Conservation (phyloP, 2,329 filamentous ascomycete species). For the Mycocentrospora acerina region DNA sequence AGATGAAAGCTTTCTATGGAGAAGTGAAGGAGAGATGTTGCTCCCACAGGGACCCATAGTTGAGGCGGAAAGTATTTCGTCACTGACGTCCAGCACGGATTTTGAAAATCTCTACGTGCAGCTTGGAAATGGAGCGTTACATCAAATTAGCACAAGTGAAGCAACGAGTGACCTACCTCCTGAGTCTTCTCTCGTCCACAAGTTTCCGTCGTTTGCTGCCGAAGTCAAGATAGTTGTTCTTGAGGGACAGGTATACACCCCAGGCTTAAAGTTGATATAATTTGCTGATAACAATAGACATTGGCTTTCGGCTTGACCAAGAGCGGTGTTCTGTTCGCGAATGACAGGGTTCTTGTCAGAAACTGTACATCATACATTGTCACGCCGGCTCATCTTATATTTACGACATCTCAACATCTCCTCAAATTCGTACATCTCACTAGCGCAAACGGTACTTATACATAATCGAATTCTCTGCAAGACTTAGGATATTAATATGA, state of each 20-base stretch:
- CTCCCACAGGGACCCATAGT: slow-evolving; percentile 23
- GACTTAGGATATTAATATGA: slow-evolving; percentile 3
- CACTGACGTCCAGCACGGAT: slow-evolving; percentile 25
- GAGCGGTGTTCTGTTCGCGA: slow-evolving; percentile 77
- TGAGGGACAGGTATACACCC: slow-evolving; percentile 27
- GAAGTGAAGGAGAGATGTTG: slow-evolving; percentile 19
- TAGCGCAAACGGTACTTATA: slow-evolving; percentile 58
- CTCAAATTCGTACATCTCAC: slow-evolving; percentile 91
- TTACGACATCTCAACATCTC: slow-evolving; percentile 89
- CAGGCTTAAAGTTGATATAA: slow-evolving; percentile 5
- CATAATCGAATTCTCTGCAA: neutral
- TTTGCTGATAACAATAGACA: slow-evolving; percentile 36
- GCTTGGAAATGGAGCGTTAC: slow-evolving; percentile 24
- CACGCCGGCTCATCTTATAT: slow-evolving; percentile 80
- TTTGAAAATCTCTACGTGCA: slow-evolving; percentile 23
- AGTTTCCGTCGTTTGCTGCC: slow-evolving; percentile 28
- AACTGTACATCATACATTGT: slow-evolving; percentile 91
- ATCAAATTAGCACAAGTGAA: slow-evolving; percentile 15
- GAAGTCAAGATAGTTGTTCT: slow-evolving; percentile 24
- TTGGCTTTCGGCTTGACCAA: slow-evolving; percentile 68
- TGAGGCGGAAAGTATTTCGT: slow-evolving; percentile 24
- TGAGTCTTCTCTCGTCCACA: slow-evolving; percentile 18
- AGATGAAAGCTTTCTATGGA: slow-evolving; percentile 33
- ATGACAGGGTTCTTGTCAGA: slow-evolving; percentile 71
- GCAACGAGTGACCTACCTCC: slow-evolving; percentile 13